These are phyloP conservation scores for Pichia membranifaciens DNA, from an alignment of 805 yeast species.

Conservation along the genomic window DNA sequence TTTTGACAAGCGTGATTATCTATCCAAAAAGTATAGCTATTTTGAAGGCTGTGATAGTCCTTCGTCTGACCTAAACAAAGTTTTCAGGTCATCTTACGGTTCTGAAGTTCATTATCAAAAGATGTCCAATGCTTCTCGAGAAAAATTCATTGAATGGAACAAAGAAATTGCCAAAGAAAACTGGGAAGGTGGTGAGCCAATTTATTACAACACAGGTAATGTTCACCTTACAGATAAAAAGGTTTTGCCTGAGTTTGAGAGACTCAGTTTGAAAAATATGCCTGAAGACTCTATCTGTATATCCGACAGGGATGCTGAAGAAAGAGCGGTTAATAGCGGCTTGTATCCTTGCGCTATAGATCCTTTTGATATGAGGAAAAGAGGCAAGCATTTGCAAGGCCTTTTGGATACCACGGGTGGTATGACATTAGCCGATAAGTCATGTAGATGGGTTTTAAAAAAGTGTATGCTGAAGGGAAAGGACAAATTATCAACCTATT, in stretches of 20 bases:
- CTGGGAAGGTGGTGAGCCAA: constrained; percentile 17
- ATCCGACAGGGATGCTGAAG: constrained; percentile 19
- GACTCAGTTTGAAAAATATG: constrained; percentile 16
- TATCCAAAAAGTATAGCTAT: constrained; percentile 15
- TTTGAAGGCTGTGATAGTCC: constrained; percentile 21
- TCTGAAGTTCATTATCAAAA: constrained; percentile 15
- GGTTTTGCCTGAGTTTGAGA: constrained; percentile 11
- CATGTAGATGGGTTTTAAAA: constrained; percentile 28
- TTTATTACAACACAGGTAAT: constrained; percentile 18
- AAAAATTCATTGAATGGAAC: constrained; percentile 19
- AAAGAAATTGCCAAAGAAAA: constrained; percentile 14
- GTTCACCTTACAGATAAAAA: constrained; percentile 13
- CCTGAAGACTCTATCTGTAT: constrained; percentile 7
- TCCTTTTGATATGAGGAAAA: constrained; percentile 11
- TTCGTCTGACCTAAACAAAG: constrained; percentile 21
- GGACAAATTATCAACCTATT: constrained; percentile 19
- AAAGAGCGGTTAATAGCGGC: constrained; percentile 18
- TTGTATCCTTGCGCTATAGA: constrained; percentile 15
- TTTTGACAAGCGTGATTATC: constrained; percentile 18
- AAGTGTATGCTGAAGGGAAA: constrained; percentile 18
- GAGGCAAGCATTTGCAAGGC: constrained; percentile 19
- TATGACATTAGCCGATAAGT: constrained; percentile 29
- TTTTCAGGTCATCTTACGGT: constrained; percentile 19
- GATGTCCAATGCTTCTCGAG: constrained; percentile 17
- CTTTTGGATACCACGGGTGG: constrained; percentile 29